Conservation (phyloP, 73 alveolate genomes). For the Tetrahymena malaccensis region DNA sequence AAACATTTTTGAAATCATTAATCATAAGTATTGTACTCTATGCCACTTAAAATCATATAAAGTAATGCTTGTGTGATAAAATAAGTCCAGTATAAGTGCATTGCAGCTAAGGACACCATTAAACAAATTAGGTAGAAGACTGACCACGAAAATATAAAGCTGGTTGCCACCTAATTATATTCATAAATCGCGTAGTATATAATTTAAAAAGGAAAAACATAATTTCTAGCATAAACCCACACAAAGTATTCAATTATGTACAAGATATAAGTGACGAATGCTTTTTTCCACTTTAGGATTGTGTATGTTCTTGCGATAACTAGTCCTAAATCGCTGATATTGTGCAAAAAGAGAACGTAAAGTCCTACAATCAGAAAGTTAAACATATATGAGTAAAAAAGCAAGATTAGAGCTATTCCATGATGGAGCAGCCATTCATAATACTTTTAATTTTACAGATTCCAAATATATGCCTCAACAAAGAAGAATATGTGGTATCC, state of each 20-base stretch:
- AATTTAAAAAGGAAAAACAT: not conserved
- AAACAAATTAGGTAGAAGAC: not conserved
- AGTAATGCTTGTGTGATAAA: not conserved
- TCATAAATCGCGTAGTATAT: not conserved
- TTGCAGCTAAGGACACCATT: not conserved
- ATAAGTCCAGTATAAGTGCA: not conserved
- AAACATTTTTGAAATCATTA: not conserved
- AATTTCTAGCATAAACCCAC: not conserved
- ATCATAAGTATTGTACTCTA: not conserved
- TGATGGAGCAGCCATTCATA: not conserved
- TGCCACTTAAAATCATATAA: not conserved
- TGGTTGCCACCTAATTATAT: not conserved
- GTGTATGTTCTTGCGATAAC: not conserved
- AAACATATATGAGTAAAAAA: not conserved
- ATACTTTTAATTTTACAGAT: not conserved
- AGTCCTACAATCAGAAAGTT: not conserved
- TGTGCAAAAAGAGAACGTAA: not conserved
- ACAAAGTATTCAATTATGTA: not conserved
- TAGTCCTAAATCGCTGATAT: not conserved
- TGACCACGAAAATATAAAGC: not conserved
- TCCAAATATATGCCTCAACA: not conserved
- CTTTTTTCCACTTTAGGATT: not conserved
- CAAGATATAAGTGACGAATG: not conserved
- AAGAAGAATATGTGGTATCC: not conserved
- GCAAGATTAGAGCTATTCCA: not conserved